Percentiles rank a stretch among this genome's conserved stretches.
These are phyloP conservation scores for Chrysanthemum seticuspe DNA, from an alignment of 129 eudicot species.

Conservation along the genomic window DNA sequence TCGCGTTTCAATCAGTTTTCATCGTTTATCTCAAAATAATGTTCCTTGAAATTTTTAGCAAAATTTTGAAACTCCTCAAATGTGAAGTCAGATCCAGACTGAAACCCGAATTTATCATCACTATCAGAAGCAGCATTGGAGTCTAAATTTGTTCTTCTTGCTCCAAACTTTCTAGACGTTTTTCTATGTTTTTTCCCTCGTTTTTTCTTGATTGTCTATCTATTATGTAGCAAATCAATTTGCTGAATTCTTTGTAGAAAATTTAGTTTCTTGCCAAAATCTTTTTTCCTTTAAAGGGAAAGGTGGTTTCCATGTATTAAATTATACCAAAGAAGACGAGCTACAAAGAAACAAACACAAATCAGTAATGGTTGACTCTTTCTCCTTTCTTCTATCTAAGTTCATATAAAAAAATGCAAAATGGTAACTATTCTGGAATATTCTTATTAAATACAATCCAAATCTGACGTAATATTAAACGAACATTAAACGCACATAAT, in stretches of 20 bases:
- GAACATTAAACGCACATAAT: neutral
- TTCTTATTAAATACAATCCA: neutral
- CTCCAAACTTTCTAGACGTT: constrained; percentile 34
- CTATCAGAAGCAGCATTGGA: constrained; percentile 39
- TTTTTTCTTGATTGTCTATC: constrained; percentile 72
- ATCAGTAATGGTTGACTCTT: no score
- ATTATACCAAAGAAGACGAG: no score
- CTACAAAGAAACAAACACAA: no score
- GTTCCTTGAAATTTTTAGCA: constrained; percentile 51
- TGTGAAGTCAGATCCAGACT: constrained; percentile 65
- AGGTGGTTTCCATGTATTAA: no score
- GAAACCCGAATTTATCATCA: constrained; percentile 71
- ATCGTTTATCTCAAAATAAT: constrained; percentile 38
- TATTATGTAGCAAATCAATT: constrained; percentile 73
- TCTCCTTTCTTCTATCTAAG: no score
- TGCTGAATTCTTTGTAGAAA: constrained; percentile 71
- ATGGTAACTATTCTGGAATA: constrained; percentile 1
- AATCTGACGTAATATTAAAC: neutral
- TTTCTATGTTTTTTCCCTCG: constrained; percentile 49
- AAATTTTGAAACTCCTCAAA: constrained; percentile 50
- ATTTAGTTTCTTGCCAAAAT: constrained; percentile 57
- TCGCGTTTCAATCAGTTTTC: no score
- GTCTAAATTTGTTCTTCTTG: constrained; percentile 37
- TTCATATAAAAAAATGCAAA: no score
- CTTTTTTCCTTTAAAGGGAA: constrained; percentile 37